Base-by-base conservation (phyloP, 2,329 filamentous ascomycete genomes). In the Stromatinia cepivora region DNA sequence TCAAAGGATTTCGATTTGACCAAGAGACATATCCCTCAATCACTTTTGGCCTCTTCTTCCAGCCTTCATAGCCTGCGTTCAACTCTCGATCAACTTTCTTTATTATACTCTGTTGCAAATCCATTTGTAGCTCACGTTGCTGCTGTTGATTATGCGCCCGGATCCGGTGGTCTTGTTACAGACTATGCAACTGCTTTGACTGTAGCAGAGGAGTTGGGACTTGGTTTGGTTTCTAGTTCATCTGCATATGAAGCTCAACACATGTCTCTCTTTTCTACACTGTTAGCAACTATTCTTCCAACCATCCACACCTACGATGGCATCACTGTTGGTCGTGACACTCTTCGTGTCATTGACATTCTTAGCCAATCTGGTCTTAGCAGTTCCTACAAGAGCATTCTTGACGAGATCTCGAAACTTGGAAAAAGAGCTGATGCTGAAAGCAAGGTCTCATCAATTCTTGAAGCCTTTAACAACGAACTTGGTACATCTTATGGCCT, bases 241-340 rank as follows among this genome's bases (percentile, higher is more conserved):
- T 97, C 93, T 42, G 89, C 92, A 42, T 94, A 96, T 75, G 95
- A 99, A 83, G 86, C 91, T 62, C 95, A 99, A 84, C 95, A 99
- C 82, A 97, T 97, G 91, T 87, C 93, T 10, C 82, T 97, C n/a
- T 90, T 97, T 76, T 88, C 93, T 0, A 97, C 93, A 4, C 82
- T 97, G 34, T 83, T 97, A 71, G 91, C 93, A 28, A 89, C 87
- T 58, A 82, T 95, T 20, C 79, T 94, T 39, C 93, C 93, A n/a
- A 92, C 91, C 0, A 85, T 97, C 39, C 93, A 97, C 79, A 88
- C 93, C 74, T 97, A 95, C 78, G 93, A 97, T 78, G 94, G 93
- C 71, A 88, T 97, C 69, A 90, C 88, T 70, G 89, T 94, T 71
- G 91, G 91, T 67, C 86, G 92, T 65, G 93, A 97, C 81, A 95